These are phyloP conservation scores for Linnemannia zychae DNA, from an alignment of 192 early-diverging fungal species.

Conservation along the genomic window DNA sequence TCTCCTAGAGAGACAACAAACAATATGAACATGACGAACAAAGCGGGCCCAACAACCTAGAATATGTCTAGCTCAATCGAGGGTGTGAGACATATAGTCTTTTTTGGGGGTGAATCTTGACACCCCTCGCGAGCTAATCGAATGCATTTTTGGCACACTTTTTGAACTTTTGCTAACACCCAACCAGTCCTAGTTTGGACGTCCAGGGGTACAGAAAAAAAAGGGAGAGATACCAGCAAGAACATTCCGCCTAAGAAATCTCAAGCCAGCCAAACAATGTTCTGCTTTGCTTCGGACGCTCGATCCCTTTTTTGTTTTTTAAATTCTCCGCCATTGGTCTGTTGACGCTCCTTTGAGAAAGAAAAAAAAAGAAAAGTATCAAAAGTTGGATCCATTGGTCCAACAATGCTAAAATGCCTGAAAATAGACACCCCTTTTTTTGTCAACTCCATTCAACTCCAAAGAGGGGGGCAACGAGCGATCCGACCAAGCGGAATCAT, in stretches of 20 bases:
- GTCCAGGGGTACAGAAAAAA: background rate
- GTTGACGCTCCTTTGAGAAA: background rate
- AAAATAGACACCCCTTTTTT: background rate
- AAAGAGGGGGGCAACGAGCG: background rate
- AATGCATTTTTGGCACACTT: background rate
- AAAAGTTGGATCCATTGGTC: background rate
- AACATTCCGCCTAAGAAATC: background rate
- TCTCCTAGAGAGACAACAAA: no score
- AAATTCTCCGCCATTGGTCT: background rate
- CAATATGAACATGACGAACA: no score
- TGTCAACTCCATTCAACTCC: background rate
- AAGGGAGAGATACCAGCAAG: background rate
- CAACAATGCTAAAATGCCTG: background rate
- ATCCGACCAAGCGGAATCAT: background rate
- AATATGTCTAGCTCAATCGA: no score
- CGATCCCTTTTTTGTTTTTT: no score
- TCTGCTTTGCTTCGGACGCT: no score
- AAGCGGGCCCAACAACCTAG: no score
- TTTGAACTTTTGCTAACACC: background rate
- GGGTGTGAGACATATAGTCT: background rate
- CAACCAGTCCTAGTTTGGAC: background rate
- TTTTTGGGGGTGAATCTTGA: background rate
- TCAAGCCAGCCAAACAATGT: no score
- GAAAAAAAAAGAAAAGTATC: background rate
- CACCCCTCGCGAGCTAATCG: background rate